These are phyloP conservation scores for Thermochaetoides dissita DNA, from an alignment of 2,329 filamentous ascomycete genomes.

Conservation along the genomic window DNA sequence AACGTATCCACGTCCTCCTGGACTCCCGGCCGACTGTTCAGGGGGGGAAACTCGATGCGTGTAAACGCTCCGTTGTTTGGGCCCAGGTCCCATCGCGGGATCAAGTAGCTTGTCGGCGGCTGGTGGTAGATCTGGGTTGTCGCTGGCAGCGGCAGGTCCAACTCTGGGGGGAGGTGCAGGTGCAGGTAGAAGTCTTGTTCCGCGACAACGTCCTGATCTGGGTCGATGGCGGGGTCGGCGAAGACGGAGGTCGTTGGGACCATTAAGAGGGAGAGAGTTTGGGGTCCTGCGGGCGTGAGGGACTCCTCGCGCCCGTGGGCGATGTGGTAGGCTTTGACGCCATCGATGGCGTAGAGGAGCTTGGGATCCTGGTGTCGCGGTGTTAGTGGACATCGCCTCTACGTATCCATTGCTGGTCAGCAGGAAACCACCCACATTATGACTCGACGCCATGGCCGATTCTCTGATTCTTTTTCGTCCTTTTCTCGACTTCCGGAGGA, in stretches of 20 bases:
- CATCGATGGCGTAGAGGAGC: slow-evolving; percentile 58
- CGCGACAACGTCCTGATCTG: slow-evolving; percentile 33
- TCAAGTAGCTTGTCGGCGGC: slow-evolving; percentile 80
- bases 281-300: slow-evolving; percentile 72
- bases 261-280: slow-evolving; percentile 89
- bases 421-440: slow-evolving; percentile 23
- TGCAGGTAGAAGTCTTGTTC: slow-evolving; percentile 96
- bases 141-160: slow-evolving; percentile 83
- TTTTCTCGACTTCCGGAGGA: not conserved
- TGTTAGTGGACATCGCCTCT: not conserved
- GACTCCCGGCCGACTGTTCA: slow-evolving; percentile 56
- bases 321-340: slow-evolving; percentile 84
- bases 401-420: not conserved
- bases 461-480: too few species aligned
- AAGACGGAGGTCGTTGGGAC: slow-evolving; percentile 76
- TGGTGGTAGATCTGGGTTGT: slow-evolving; percentile 97
- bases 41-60: slow-evolving; percentile 71
- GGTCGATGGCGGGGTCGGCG: slow-evolving; percentile 39
- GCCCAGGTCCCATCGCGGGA: slow-evolving; percentile 87
- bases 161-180: slow-evolving; percentile 82
- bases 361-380: slow-evolving; percentile 40
- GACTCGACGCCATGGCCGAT: slow-evolving; percentile 28
- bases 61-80: slow-evolving; percentile 84
- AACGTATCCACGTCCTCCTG: slow-evolving; percentile 95
- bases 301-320: slow-evolving; percentile 72